Percentiles rank a stretch among this genome's conserved stretches.
These are phyloP conservation scores for Quercus dentata DNA, from an alignment of 306 rosid species.

Conservation along the genomic window DNA sequence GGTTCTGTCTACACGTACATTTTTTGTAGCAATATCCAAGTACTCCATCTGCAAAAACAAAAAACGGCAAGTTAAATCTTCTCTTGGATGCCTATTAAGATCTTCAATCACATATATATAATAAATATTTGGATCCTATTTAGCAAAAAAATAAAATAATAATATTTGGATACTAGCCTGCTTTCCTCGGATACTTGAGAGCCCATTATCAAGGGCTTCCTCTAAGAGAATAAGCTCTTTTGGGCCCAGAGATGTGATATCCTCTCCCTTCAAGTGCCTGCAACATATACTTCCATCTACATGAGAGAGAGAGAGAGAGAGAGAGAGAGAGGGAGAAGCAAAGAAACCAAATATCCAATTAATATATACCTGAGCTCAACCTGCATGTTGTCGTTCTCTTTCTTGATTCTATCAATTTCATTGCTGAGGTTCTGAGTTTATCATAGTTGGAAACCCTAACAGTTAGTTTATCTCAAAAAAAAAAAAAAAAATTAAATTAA, in stretches of 20 bases:
- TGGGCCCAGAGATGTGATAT: slow-evolving; percentile 63
- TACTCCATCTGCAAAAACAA: slow-evolving; percentile 46
- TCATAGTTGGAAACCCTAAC: slow-evolving; percentile 10
- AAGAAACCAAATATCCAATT: background rate
- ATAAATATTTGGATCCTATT: background rate
- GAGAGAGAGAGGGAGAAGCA: too few species aligned
- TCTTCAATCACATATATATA: too few species aligned
- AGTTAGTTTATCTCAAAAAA: background rate
- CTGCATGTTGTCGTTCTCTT: slow-evolving; percentile 91
- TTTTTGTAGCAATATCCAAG: slow-evolving; percentile 45
- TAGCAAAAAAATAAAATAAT: background rate
- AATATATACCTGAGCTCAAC: slow-evolving; percentile 59
- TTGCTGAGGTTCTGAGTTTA: slow-evolving; percentile 64
- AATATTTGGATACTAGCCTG: slow-evolving; percentile 34
- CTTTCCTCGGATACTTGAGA: slow-evolving; percentile 44
- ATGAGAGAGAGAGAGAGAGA: background rate
- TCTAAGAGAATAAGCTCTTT: slow-evolving; percentile 68
- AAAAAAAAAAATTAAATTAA: background rate
- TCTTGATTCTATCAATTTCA: slow-evolving; percentile 80
- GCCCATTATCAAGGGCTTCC: slow-evolving; percentile 72
- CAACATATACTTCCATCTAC: background rate
- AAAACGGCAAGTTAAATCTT: background rate
- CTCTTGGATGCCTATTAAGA: background rate
- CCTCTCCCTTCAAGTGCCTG: slow-evolving; percentile 94
- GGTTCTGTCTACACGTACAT: slow-evolving; percentile 38